Evolutionary conservation across 495 filamentous ascomycete species (phyloP).

Genomic region (Hyaloscypha bicolor): DNA sequence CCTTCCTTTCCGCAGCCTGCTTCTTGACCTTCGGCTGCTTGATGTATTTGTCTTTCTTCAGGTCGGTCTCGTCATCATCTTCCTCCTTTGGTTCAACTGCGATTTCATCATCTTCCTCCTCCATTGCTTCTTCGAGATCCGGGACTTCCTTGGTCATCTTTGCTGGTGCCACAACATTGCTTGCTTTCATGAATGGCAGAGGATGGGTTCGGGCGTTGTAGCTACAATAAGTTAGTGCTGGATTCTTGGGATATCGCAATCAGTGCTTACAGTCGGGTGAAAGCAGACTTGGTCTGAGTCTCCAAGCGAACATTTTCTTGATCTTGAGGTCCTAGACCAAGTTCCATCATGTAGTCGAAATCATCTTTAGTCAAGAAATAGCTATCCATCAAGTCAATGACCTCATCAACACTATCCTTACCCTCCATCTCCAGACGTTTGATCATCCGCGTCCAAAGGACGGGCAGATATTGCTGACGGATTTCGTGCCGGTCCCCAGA

Average conservation of each 20-base stretch:
- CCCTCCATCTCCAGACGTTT: conserved; percentile 69
- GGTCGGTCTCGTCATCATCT: conserved; percentile 68
- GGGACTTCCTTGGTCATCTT: conserved; percentile 76
- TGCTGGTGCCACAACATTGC: conserved; percentile 68
- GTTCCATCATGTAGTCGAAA: conserved; percentile 88
- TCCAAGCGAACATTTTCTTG: conserved; percentile 76
- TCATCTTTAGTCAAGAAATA: conserved; percentile 97
- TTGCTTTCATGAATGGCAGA: conserved; percentile 93
- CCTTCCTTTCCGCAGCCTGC: conserved; percentile 45
- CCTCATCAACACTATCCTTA: conserved; percentile 70
- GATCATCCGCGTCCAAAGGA: conserved; percentile 83
- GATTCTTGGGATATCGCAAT: neutral
- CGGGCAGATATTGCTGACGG: conserved; percentile 88
- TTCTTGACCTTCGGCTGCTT: conserved; percentile 75
- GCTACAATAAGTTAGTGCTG: conserved; percentile 44
- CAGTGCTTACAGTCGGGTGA: conserved; percentile 73
- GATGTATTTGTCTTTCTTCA: conserved; percentile 96
- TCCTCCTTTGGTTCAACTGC: conserved; percentile 62
- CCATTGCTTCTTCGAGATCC: conserved; percentile 94
- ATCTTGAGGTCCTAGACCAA: conserved; percentile 84
- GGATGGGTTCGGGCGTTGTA: conserved; percentile 90
- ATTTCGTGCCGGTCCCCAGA: conserved; percentile 95
- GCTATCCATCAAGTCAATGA: conserved; percentile 79
- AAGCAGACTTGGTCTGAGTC: conserved; percentile 80
- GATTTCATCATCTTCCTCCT: conserved; percentile 80